phyloP scores from a whole-genome alignment of 169 alveolate species.

The Plasmodium adleri region DNA sequence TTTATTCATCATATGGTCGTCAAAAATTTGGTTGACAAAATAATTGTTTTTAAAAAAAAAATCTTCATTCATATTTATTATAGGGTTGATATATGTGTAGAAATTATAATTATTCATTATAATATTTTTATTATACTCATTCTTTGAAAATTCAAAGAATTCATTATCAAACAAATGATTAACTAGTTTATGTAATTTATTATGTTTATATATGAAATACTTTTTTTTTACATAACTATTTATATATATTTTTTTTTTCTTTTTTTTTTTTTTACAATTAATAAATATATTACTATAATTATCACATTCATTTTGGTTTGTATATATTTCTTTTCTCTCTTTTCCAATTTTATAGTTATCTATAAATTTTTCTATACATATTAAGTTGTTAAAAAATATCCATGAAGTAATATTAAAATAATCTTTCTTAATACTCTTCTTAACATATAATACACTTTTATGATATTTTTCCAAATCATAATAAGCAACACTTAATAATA shows the following conservation, averaged over 20 bases:
- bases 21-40: constrained; percentile 37
- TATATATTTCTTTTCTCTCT: neutral
- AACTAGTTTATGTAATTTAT: constrained; percentile 19
- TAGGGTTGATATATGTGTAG: constrained; percentile 48
- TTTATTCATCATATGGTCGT: neutral
- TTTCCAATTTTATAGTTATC: neutral
- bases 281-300: neutral
- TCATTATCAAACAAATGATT: constrained; percentile 17
- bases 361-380: constrained; percentile 25
- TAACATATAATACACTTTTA: constrained; percentile 33
- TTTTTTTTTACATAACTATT: constrained; percentile 10
- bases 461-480: constrained; percentile 31
- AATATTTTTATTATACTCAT: neutral
- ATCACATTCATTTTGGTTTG: neutral
- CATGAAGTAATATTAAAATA: constrained; percentile 46
- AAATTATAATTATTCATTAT: constrained; percentile 10
- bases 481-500: constrained; percentile 33
- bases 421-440: constrained; percentile 49
- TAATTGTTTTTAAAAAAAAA: constrained; percentile 42
- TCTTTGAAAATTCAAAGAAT: constrained; percentile 9
- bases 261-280: neutral
- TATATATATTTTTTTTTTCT: neutral
- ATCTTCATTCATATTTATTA: constrained; percentile 14
- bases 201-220: constrained; percentile 17
- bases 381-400: constrained; percentile 36